Evolutionary conservation across 768 basidiomycete species (phyloP).

Genomic region (Lanmaoa rubissima): DNA sequence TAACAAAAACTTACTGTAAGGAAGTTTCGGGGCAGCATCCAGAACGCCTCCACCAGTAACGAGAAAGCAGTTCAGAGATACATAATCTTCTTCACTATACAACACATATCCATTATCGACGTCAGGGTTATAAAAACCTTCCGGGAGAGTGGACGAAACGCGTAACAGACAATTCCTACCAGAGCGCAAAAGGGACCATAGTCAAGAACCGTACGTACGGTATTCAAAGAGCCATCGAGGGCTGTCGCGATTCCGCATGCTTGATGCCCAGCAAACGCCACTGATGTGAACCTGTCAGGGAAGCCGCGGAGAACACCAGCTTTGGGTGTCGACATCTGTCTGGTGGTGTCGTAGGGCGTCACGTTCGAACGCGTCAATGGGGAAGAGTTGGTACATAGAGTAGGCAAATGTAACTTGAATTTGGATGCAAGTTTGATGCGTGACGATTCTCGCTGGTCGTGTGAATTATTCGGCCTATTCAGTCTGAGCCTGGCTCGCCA

Average conservation of each 20-base stretch:
- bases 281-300: no score
- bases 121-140: constrained; percentile 6
- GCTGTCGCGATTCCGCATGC: not conserved
- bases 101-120: constrained; percentile 9
- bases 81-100: constrained; percentile 18
- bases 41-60: not conserved
- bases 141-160: not conserved
- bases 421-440: no score
- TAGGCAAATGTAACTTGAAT: no score
- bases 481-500: no score
- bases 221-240: constrained; percentile 3
- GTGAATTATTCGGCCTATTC: no score
- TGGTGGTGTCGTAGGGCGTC: no score
- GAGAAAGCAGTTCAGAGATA: constrained; percentile 19
- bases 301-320: no score
- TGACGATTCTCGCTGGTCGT: no score
- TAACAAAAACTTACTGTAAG: constrained; percentile 1
- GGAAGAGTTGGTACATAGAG: no score
- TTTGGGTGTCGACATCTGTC: no score
- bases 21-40: constrained; percentile 8
- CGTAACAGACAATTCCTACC: not conserved
- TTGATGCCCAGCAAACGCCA: no score
- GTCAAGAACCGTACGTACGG: not conserved
- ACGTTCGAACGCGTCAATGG: no score
- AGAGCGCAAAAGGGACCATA: constrained; percentile 21